Base-by-base conservation (phyloP, 768 basidiomycete genomes). In the Boletus pseudopeckii region DNA sequence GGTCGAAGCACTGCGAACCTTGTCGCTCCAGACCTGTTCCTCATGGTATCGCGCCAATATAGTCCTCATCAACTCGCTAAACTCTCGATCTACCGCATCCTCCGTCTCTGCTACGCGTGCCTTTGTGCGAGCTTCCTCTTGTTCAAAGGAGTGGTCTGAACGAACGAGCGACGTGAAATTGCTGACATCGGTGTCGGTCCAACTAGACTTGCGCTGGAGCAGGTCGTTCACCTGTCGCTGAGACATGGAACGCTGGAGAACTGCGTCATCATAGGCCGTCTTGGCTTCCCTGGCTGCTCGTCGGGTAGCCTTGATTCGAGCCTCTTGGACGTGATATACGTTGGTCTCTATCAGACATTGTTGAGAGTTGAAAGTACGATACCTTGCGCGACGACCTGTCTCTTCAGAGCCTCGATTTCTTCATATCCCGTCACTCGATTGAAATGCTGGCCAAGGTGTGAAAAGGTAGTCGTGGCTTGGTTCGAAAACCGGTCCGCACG, bases 11-110 rank as follows among this genome's bases (percentile, higher is more conserved):
- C 90, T 92, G 34, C 97, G 84, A 55, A 99, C 97, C 74, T 99
- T 99, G 77, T 99, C 96, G 49, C 91, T 93, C 97, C 97, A 99
- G 3, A 98, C 84, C 69, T 99, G 97, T 68, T 99, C 97, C 72
- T 98, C 96, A 74, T 98, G 96, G 70, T 98, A 98, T 37, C 96
- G 81, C 45, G 83, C 85, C 54, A 99, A 80, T 64, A 98, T 98
- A 10, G 81, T 77, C 52, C 85, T 85, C 87, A 96, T 90, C 59
- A 98, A 79, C 65, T 85, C 87, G 64, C 79, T 86, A 68, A 98
- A 97, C 61, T 88, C 90, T 42, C 81, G 80, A 60, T 99, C 97
- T 17, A 93, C 91, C 2, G 80, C 82, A 47, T 82, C 80, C 61
- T 99, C 97, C 3, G 82, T 79, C 38, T 82, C 78, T 20, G 80